phyloP scores from a whole-genome alignment of 2,329 filamentous ascomycete species.

The Amphichorda felina region DNA sequence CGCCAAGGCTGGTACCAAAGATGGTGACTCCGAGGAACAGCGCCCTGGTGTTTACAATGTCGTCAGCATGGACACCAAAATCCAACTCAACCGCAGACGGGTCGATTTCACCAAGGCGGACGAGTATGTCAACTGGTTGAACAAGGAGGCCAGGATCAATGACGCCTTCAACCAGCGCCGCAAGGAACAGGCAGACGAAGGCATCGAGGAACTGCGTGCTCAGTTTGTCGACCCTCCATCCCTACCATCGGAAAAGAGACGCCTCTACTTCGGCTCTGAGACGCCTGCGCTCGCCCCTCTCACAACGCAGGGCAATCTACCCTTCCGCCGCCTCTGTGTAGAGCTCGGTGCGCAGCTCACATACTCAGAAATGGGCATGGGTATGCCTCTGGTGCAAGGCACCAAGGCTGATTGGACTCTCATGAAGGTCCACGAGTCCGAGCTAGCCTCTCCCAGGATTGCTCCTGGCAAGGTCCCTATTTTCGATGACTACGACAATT shows the following conservation, averaged over 20 bases:
- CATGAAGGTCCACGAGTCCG: conserved; percentile 82
- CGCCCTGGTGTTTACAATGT: conserved; percentile 64
- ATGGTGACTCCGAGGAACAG: conserved; percentile 33
- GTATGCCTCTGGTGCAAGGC: conserved; percentile 78
- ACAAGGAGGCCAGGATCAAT: conserved; percentile 40
- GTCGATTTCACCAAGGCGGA: conserved; percentile 63
- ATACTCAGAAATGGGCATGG: conserved; percentile 98
- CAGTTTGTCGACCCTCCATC: conserved; percentile 78
- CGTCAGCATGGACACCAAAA: conserved; percentile 57
- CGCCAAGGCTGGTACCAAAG: conserved; percentile 15
- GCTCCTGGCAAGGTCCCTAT: conserved; percentile 36
- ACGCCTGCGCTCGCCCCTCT: conserved; percentile 89
- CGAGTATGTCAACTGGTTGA: conserved; percentile 65
- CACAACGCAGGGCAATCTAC: conserved; percentile 92
- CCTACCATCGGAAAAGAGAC: conserved; percentile 83
- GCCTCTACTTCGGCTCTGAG: conserved; percentile 86
- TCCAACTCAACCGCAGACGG: conserved; percentile 62
- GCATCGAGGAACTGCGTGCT: conserved; percentile 62
- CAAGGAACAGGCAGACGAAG: conserved; percentile 28
- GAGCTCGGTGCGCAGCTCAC: conserved; percentile 85
- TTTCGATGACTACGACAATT: conserved; percentile 69
- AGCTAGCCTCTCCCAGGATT: conserved; percentile 61
- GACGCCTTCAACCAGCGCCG: conserved; percentile 27
- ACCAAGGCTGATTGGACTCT: conserved; percentile 90
- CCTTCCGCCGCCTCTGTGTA: conserved; percentile 82